Evolutionary conservation across 1,139 yeast species (phyloP), one percentile per base, ranked within the genome.

Genomic region (Hanseniaspora sp.): DNA sequence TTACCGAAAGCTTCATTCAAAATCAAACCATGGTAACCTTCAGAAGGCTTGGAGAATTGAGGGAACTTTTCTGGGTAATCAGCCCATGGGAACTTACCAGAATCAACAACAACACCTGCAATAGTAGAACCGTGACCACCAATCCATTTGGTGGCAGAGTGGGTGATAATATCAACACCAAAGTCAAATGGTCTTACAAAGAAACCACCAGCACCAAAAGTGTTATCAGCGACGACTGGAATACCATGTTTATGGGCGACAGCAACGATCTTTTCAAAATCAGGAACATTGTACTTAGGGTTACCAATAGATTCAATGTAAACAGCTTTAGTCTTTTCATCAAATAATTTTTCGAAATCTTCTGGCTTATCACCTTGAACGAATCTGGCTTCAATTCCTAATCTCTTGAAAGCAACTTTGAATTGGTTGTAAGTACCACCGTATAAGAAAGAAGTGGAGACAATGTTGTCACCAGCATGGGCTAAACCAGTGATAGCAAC

Each of bases 351-450:
- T 60, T 77, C 92, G 66, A 86, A 83, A 58, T 81, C 86, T 57
- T 78, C 90, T 56, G 77, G 72, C 38, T 79, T 73, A 64, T 83
- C 88, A 62, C 95, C 95, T 49, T 82, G 72, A 56, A 87, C 95
- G 64, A 90, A 88, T 65, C 87, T 78, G 56, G 86, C 76, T 65
- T 84, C 86, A 62, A 92, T 82, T 41, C 96, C 96, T 57, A 86
- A 74, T 67, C 95, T 79, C 71, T 85, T 84, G 74, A 90, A 85
- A 28, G 94, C 83, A 61, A 86, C 95, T 71, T 87, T 88, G 74
- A 92, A 86, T 69, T 90, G 96, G 70, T 90, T 90, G 73, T 83
- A 88, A 59, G 96, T 88, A 64, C 98, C 98, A 60, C 98, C 98
- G 68, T 92, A 92, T 61, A 92, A 75, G 74, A 69, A 86, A n/a